Percentiles rank a stretch among this genome's conserved stretches.
Evolutionary conservation across 2,329 filamentous ascomycete genomes (phyloP).

Genomic region (Fusarium veterinarium): DNA sequence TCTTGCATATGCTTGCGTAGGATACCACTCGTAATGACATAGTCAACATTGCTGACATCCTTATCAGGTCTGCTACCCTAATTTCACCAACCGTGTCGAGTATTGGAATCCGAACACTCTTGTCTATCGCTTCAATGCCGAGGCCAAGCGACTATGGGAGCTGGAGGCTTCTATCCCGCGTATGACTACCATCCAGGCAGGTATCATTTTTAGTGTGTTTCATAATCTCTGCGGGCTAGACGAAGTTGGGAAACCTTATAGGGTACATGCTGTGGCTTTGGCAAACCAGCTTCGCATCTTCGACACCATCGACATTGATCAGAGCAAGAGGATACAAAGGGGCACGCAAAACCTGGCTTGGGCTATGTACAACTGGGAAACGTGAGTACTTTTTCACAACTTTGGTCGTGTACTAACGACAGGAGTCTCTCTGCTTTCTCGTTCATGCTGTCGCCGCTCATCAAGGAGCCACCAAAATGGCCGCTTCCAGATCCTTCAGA

Average conservation of each 20-base stretch:
- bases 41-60: neutral
- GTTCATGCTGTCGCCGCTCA: conserved; percentile 43
- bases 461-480: conserved; percentile 47
- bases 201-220: conserved; percentile 47
- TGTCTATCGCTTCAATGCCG: conserved; percentile 51
- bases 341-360: conserved; percentile 49
- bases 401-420: neutral
- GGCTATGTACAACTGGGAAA: conserved; percentile 51
- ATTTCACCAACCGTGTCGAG: conserved; percentile 45
- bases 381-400: conserved; percentile 23
- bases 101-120: conserved; percentile 53
- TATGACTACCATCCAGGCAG: conserved; percentile 53
- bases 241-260: conserved; percentile 51
- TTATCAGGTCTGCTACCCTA: conserved; percentile 46
- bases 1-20: conserved; percentile 53
- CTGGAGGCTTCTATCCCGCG: conserved; percentile 43
- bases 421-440: conserved; percentile 41
- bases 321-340: conserved; percentile 32
- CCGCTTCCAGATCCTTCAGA: conserved; percentile 46
- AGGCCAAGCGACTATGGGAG: conserved; percentile 55
- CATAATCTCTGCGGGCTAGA: conserved; percentile 52
- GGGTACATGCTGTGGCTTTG: conserved; percentile 48
- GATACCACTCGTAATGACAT: neutral
- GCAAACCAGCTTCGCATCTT: conserved; percentile 50
- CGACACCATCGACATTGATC: conserved; percentile 7